Conservation (phyloP, 768 basidiomycete species). For the Suillus subaureus region DNA sequence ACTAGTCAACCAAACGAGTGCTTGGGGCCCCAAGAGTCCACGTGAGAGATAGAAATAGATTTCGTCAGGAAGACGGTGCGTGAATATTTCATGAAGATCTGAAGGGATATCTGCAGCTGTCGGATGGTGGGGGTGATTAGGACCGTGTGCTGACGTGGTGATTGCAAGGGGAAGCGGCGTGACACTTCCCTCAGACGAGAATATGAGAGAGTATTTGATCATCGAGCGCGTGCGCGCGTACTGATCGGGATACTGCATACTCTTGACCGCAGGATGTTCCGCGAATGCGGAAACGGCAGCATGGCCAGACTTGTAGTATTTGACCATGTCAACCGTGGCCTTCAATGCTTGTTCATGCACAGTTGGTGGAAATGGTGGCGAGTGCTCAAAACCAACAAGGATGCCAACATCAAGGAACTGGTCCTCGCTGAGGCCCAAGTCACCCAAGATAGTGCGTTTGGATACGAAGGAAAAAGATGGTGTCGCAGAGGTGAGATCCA, state of each 20-base stretch:
- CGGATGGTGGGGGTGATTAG: conserved; percentile 63
- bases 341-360: conserved; percentile 81
- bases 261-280: conserved; percentile 83
- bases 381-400: conserved; percentile 86
- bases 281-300: conserved; percentile 75
- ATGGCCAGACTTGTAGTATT: conserved; percentile 88
- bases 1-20: conserved; percentile 92
- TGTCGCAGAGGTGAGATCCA: conserved; percentile 70
- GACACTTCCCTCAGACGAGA: conserved; percentile 84
- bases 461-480: conserved; percentile 85
- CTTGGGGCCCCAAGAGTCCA: conserved; percentile 85
- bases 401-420: conserved; percentile 95
- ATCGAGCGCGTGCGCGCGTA: conserved; percentile 90
- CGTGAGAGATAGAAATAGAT: conserved; percentile 96
- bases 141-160: conserved; percentile 50
- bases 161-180: conserved; percentile 79
- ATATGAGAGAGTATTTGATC: conserved; percentile 88
- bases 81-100: conserved; percentile 95
- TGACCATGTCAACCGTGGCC: conserved; percentile 89
- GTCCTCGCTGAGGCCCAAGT: conserved; percentile 73
- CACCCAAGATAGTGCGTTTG: conserved; percentile 71
- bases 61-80: conserved; percentile 91
- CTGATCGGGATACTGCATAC: conserved; percentile 77
- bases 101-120: conserved; percentile 86
- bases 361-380: conserved; percentile 79